Conservation (phyloP, 129 eudicot genomes). For the Helichrysum umbraculigerum region DNA sequence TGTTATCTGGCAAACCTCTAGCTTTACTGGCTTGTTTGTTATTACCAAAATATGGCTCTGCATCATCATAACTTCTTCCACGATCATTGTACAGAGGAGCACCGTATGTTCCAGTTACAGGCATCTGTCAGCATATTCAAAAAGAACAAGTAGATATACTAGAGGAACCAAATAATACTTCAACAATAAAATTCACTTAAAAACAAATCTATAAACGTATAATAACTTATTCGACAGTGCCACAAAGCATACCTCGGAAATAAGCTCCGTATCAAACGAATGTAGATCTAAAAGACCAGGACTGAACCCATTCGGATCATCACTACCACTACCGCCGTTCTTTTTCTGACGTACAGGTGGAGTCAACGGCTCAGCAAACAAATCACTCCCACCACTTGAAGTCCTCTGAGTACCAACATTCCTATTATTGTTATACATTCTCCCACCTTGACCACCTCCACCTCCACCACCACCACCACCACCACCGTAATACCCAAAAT, state of each 20-base stretch:
- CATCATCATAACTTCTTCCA: conserved; percentile 82
- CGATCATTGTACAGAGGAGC: conserved; percentile 55
- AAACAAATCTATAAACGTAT: conserved; percentile 4
- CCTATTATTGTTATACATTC: conserved; percentile 52
- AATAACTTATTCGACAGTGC: conserved; percentile 4
- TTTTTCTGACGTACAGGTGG: conserved; percentile 61
- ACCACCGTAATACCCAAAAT: conserved; percentile 78
- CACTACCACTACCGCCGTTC: conserved; percentile 55
- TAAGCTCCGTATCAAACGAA: conserved; percentile 87
- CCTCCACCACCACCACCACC: conserved; percentile 57
- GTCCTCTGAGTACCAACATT: conserved; percentile 27
- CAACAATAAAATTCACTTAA: background rate
- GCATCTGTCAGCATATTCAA: conserved; percentile 46
- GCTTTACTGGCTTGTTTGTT: conserved; percentile 63
- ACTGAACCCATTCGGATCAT: conserved; percentile 65
- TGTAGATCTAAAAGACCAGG: conserved; percentile 98
- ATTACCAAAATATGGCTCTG: conserved; percentile 58
- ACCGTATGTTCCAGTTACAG: conserved; percentile 50
- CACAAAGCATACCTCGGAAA: conserved; percentile 58
- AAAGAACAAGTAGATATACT: background rate
- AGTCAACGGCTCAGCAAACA: conserved; percentile 70
- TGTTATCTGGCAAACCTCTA: conserved; percentile 74
- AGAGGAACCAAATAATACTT: background rate
- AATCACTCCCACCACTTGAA: conserved; percentile 34
- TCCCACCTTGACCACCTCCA: conserved; percentile 69